Percentiles rank a stretch among this genome's conserved stretches.
Conservation (phyloP, 1,139 yeast species). For the Blastobotrys ciferrii region DNA sequence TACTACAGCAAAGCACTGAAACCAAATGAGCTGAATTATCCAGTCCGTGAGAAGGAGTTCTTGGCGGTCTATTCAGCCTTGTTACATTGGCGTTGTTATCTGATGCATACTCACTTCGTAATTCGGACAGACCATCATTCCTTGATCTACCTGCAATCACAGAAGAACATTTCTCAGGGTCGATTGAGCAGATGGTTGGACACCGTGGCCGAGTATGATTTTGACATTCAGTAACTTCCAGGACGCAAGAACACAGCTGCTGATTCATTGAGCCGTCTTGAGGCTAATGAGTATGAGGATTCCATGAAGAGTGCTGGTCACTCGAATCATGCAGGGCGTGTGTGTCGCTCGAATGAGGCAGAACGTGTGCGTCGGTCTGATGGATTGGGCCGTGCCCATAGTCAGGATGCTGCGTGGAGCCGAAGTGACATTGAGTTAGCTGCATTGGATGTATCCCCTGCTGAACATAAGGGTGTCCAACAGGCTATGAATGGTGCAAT, state of each 20-base stretch:
- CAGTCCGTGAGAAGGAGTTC: slow-evolving; percentile 13
- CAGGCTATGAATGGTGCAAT: too few species aligned
- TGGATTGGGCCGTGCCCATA: too few species aligned
- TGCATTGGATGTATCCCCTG: background rate
- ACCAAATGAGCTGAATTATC: slow-evolving; percentile 5
- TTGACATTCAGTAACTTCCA: background rate
- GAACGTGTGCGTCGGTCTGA: too few species aligned
- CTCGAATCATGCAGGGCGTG: too few species aligned
- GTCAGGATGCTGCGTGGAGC: too few species aligned
- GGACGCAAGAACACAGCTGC: slow-evolving; percentile 4
- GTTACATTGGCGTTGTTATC: slow-evolving; percentile 7
- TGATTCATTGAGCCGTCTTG: slow-evolving; percentile 4
- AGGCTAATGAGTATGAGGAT: too few species aligned
- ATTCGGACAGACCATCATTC: slow-evolving; percentile 10
- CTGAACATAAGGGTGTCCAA: too few species aligned
- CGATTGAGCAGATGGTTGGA: slow-evolving; percentile 3
- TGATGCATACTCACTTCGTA: slow-evolving; percentile 4
- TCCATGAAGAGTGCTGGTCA: too few species aligned
- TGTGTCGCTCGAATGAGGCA: too few species aligned
- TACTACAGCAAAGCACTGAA: background rate
- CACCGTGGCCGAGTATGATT: slow-evolving; percentile 2
- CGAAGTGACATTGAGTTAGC: background rate
- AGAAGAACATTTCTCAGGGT: background rate
- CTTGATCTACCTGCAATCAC: background rate
- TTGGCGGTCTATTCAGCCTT: slow-evolving; percentile 13